Evolutionary conservation across 1,284 basidiomycete genomes (phyloP).

Genomic region (Tetrapyrgos nigripes): DNA sequence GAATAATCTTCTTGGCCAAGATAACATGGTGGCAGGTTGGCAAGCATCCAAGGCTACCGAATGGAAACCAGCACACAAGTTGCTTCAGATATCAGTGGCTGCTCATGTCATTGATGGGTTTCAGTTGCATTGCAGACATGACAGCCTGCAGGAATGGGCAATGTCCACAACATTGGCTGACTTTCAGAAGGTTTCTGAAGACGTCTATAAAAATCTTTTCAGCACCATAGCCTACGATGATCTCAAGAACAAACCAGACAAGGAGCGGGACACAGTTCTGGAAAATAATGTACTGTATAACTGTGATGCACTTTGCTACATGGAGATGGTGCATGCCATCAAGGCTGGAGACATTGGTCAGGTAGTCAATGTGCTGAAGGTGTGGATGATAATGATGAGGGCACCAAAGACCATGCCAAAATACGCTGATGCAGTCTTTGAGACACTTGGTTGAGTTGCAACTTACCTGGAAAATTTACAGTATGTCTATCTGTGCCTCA

Average conservation of each 20-base stretch:
- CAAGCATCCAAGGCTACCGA: neutral
- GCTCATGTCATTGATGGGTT: slow-evolving; percentile 20
- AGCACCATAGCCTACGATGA: slow-evolving; percentile 8
- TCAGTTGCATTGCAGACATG: slow-evolving; percentile 10
- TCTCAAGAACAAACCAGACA: neutral
- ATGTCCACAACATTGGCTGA: slow-evolving; percentile 4
- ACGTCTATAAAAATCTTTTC: slow-evolving; percentile 16
- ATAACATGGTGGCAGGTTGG: neutral
- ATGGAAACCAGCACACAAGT: slow-evolving; percentile 14
- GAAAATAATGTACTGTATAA: slow-evolving; percentile 27
- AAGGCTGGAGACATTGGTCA: slow-evolving; percentile 35
- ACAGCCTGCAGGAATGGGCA: slow-evolving; percentile 11
- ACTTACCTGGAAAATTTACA: neutral
- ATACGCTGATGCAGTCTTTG: slow-evolving; percentile 37
- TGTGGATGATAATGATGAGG: slow-evolving; percentile 34
- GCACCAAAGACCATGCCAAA: slow-evolving; percentile 32
- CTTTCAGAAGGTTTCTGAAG: slow-evolving; percentile 8
- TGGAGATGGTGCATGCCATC: slow-evolving; percentile 27
- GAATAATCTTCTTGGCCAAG: neutral
- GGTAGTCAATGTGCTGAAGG: slow-evolving; percentile 27
- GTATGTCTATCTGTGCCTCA: neutral
- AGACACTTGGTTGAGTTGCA: slow-evolving; percentile 21
- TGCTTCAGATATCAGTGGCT: slow-evolving; percentile 16
- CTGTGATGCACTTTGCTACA: slow-evolving; percentile 29
- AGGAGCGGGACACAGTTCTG: slow-evolving; percentile 6